phyloP scores from a whole-genome alignment of 306 rosid species.

The Quercus dentata region DNA sequence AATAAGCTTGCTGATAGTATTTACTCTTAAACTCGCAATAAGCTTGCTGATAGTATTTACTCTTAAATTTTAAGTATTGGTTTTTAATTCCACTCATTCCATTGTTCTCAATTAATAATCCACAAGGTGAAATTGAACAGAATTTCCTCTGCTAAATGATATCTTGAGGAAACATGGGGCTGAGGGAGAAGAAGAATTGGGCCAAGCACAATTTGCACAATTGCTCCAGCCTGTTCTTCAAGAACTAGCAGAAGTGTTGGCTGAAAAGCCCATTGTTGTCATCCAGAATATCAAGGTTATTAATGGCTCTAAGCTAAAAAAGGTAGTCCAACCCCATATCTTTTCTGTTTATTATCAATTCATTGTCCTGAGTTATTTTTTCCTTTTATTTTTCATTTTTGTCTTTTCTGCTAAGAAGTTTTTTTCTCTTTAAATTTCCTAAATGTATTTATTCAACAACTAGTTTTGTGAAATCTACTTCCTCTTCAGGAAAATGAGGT shows the following conservation, averaged over 20 bases:
- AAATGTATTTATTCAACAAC: neutral
- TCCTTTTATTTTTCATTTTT: neutral
- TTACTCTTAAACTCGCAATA: neutral
- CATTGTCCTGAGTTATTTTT: neutral
- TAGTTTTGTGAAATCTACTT: constrained; percentile 4
- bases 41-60: neutral
- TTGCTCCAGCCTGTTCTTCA: constrained; percentile 83
- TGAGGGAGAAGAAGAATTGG: constrained; percentile 72
- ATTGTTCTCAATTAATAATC: constrained; percentile 13
- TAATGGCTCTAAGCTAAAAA: constrained; percentile 72
- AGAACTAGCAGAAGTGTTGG: constrained; percentile 71
- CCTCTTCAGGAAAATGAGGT: neutral
- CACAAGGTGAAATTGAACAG: constrained; percentile 45
- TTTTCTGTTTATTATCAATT: neutral
- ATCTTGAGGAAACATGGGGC: constrained; percentile 65
- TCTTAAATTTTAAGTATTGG: neutral
- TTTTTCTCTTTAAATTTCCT: neutral
- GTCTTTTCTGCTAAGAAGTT: neutral
- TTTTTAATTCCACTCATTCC: neutral
- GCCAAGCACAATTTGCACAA: constrained; percentile 96
- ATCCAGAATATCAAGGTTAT: constrained; percentile 55
- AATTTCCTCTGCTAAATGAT: constrained; percentile 63
- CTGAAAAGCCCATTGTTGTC: constrained; percentile 47
- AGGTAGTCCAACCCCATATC: constrained; percentile 40
- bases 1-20: neutral